These are phyloP conservation scores for Cladosporium sp. DNA, from an alignment of 2,329 filamentous ascomycete species.

Conservation along the genomic window DNA sequence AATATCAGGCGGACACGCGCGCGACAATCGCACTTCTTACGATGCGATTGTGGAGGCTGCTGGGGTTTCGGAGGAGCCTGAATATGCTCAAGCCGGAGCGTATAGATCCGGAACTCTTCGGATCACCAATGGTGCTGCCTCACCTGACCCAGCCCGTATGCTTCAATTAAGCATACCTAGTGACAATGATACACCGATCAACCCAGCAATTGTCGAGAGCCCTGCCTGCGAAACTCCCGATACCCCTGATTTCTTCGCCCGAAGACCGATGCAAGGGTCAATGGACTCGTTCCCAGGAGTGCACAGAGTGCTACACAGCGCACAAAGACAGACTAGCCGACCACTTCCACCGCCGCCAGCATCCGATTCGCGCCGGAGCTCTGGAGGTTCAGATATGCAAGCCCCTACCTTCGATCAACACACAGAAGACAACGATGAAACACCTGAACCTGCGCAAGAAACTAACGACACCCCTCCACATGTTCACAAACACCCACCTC, in stretches of 20 bases:
- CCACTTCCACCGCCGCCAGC: constrained; percentile 11
- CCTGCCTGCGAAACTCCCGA: neutral
- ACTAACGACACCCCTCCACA: neutral
- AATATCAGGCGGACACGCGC: neutral
- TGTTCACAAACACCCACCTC: constrained; percentile 5
- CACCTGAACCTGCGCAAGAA: neutral
- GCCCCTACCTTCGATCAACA: neutral
- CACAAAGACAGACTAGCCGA: constrained; percentile 6
- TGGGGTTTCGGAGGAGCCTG: constrained; percentile 38
- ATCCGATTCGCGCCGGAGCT: constrained; percentile 1
- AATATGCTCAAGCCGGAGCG: constrained; percentile 44
- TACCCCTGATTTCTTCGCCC: neutral
- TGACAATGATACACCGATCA: neutral
- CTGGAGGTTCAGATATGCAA: neutral
- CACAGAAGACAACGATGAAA: neutral
- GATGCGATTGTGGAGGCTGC: neutral
- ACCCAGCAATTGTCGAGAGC: neutral
- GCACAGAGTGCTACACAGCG: constrained; percentile 9
- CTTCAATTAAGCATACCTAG: neutral
- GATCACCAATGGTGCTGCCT: constrained; percentile 50
- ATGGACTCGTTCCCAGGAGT: constrained; percentile 10
- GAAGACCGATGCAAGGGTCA: neutral
- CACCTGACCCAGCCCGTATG: constrained; percentile 40
- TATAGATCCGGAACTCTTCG: constrained; percentile 46
- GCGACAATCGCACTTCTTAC: neutral